A percentile compares a stretch with the other conserved stretches of the same genome.
Evolutionary conservation across 2,329 filamentous ascomycete species (phyloP).

Genomic region (Colletotrichum melonis): DNA sequence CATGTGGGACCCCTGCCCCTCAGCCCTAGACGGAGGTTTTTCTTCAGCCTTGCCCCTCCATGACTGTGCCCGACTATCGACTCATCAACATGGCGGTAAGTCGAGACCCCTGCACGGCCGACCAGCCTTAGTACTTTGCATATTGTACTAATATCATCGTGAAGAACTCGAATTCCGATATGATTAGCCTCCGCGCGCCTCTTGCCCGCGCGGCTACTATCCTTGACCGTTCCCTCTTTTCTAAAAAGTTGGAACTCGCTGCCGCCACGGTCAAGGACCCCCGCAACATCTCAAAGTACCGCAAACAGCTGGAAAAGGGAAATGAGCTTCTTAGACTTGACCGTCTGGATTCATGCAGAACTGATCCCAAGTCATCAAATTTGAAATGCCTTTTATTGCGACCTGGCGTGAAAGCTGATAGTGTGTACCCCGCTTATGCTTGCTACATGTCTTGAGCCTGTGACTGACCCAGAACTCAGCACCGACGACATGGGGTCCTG

Average conservation of each 20-base stretch:
- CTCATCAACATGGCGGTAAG: slow-evolving; percentile 35
- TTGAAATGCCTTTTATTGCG: slow-evolving; percentile 71
- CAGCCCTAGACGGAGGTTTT: slow-evolving; percentile 39
- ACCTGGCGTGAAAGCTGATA: slow-evolving; percentile 65
- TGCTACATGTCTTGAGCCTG: too few relatives aligned
- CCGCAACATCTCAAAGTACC: slow-evolving; percentile 78
- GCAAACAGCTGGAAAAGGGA: slow-evolving; percentile 72
- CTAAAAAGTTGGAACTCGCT: slow-evolving; percentile 78
- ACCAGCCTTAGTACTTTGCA: neutral
- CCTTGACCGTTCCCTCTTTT: slow-evolving; percentile 87
- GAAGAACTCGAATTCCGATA: slow-evolving; percentile 44
- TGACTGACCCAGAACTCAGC: slow-evolving; percentile 53
- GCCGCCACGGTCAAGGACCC: slow-evolving; percentile 83
- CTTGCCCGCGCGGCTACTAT: slow-evolving; percentile 82
- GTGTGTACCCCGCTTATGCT: slow-evolving; percentile 47
- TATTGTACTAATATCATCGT: neutral
- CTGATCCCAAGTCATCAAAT: slow-evolving; percentile 71
- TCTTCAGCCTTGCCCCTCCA: slow-evolving; percentile 43
- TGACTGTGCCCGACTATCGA: slow-evolving; percentile 23
- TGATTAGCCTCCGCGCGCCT: slow-evolving; percentile 79
- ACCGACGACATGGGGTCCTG: slow-evolving; percentile 80
- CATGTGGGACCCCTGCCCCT: slow-evolving; percentile 15
- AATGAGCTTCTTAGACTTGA: slow-evolving; percentile 75
- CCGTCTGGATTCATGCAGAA: slow-evolving; percentile 70
- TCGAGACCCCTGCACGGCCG: slow-evolving; percentile 3